Evolutionary conservation across 331 rosid genomes (phyloP), one percentile per base, ranked within the genome.

Genomic region (Cydonia oblonga): DNA sequence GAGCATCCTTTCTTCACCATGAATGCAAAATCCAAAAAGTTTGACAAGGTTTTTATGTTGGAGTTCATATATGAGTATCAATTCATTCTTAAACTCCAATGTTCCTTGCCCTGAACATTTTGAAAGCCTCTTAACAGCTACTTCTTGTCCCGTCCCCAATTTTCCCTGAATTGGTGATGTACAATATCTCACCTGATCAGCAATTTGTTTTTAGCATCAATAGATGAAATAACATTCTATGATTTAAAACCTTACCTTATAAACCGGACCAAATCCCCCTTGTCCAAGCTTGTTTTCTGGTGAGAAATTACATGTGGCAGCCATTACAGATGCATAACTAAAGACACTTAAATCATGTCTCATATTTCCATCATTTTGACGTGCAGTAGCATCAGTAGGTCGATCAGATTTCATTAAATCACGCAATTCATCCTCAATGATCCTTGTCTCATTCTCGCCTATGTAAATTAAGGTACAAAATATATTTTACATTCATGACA

Each of bases 251-350:
- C n/a, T 15, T 67, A 67, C 73, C 73, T 68, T 68, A 51, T 68
- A 68, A 68, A 68, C 73, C 12, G 14, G 46, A 19, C 73, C 73
- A 68, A 68, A 7, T 26, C 73, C 14, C 14, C 73, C 73, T 19
- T 68, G 26, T 19, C 73, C 62, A 0, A 68, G 73, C 46, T 51
- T 51, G 62, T 68, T 68, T 68, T 51, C 44, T 9, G 19, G 19
- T 8, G 61, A 10, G 62, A 68, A 68, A 59, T 68, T 68, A 3
- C 44, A 18, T 10, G 72, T 51, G n/a, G 72, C 62, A 26, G 13
- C 28, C 72, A 49, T 49, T 9, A 68, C 3, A 19, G 61, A 49
- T 28, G 72, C 44, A 49, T 68, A 68, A 33, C 72, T 68, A 26
- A 68, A 68, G 6, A 68, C 28, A 3, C 61, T 18, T 19, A 68